These are phyloP conservation scores for Cymbopogon flexuosus DNA, from an alignment of 202 grass and related monocot genomes.

Conservation along the genomic window DNA sequence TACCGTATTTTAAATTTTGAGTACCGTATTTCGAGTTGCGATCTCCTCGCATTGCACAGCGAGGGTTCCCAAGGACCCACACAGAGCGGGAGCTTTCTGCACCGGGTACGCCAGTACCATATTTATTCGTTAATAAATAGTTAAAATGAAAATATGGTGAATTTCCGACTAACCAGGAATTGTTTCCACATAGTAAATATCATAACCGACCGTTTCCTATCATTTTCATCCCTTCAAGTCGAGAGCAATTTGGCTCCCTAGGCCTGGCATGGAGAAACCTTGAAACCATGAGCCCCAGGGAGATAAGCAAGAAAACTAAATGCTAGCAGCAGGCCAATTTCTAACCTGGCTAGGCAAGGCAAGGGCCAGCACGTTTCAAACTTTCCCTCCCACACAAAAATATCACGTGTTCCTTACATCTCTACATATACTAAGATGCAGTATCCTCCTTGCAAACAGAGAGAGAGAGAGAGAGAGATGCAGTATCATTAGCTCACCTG, in stretches of 20 bases:
- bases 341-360: background rate
- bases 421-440: background rate
- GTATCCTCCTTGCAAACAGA: background rate
- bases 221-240: too few relatives aligned
- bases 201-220: too few relatives aligned
- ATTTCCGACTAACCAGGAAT: too few relatives aligned
- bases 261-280: background rate
- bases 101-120: too few relatives aligned
- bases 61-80: too few relatives aligned
- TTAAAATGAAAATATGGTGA: too few relatives aligned
- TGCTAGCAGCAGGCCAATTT: background rate
- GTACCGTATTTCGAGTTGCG: too few relatives aligned
- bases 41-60: too few relatives aligned
- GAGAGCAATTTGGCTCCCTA: background rate
- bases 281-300: background rate
- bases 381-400: background rate
- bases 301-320: background rate
- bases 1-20: too few relatives aligned
- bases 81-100: too few relatives aligned
- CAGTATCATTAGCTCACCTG: slow-evolving; percentile 43
- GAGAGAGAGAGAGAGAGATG: background rate
- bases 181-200: too few relatives aligned
- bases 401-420: background rate
- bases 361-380: background rate
- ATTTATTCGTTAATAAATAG: too few relatives aligned